phyloP scores from a whole-genome alignment of 129 eudicot genomes.

The Artemisia argyi region DNA sequence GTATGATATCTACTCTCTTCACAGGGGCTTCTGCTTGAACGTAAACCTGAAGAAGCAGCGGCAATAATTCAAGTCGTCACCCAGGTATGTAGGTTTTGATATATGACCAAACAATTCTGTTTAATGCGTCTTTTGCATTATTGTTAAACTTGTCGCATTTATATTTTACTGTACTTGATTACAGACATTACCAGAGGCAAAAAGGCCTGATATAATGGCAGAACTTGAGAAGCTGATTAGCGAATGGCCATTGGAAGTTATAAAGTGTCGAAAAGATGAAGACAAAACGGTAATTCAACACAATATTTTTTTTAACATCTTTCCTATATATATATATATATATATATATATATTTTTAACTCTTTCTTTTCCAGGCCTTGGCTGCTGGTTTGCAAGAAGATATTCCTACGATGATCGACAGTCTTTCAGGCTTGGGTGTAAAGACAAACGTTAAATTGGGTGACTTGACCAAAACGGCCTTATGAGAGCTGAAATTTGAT shows the following conservation, averaged over 20 bases:
- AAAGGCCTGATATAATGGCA: slow-evolving; percentile 43
- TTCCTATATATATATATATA: neutral
- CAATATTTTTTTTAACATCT: neutral
- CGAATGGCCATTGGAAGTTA: slow-evolving; percentile 86
- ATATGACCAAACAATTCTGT: no score
- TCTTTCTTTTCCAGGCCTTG: slow-evolving; percentile 47
- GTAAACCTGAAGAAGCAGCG: slow-evolving; percentile 77
- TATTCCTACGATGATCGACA: slow-evolving; percentile 49
- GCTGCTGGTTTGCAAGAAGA: slow-evolving; percentile 58
- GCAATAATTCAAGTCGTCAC: slow-evolving; percentile 54
- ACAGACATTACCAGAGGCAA: slow-evolving; percentile 63
- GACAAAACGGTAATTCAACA: slow-evolving; percentile 48
- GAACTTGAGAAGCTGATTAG: slow-evolving; percentile 81
- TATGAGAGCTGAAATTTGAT: slow-evolving; percentile 19
- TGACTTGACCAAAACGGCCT: slow-evolving; percentile 35
- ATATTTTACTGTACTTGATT: slow-evolving; percentile 19
- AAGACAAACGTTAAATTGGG: slow-evolving; percentile 41
- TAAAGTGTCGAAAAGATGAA: slow-evolving; percentile 60
- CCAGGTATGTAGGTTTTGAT: slow-evolving; percentile 44
- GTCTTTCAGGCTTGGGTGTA: slow-evolving; percentile 51
- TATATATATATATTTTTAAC: no score
- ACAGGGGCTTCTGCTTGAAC: slow-evolving; percentile 84
- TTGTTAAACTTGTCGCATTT: neutral
- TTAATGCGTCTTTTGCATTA: neutral
- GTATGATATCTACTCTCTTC: neutral